Evolutionary conservation across 768 basidiomycete genomes (phyloP).

Genomic region (Rhodotorula sphaerocarpa): DNA sequence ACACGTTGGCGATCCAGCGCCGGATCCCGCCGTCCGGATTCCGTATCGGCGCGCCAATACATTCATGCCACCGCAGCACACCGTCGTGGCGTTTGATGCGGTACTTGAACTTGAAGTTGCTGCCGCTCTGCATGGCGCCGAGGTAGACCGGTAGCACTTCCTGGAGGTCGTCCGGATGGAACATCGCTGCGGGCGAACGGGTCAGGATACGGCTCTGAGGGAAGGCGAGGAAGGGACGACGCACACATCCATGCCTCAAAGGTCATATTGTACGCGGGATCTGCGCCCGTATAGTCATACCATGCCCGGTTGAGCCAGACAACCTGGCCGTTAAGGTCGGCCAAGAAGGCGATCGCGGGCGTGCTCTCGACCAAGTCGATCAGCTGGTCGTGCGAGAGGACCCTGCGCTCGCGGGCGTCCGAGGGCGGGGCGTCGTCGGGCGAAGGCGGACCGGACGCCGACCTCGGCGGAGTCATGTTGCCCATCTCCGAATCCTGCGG

Average conservation of each 20-base stretch:
- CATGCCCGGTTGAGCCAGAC: conserved; percentile 12
- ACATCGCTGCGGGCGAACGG: not conserved
- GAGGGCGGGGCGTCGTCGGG: no score
- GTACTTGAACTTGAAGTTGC: conserved; percentile 25
- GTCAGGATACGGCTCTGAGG: not conserved
- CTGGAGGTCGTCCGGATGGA: conserved; percentile 25
- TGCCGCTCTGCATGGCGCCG: conserved; percentile 7
- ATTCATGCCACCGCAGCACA: conserved; percentile 9
- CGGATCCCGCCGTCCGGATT: conserved; percentile 1
- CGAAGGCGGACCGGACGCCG: no score
- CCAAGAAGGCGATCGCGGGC: conserved; percentile 5
- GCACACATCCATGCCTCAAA: not conserved
- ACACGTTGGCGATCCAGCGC: conserved; percentile 6
- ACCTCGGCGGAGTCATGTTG: no score
- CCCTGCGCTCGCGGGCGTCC: no score
- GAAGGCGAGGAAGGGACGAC: not conserved
- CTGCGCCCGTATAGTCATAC: conserved; percentile 14
- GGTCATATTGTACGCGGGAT: not conserved
- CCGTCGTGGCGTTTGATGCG: conserved; percentile 9
- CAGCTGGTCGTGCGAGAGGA: not conserved
- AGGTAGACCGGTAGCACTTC: conserved; percentile 9
- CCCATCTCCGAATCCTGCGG: no score
- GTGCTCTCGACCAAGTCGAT: not conserved
- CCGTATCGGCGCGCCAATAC: not conserved
- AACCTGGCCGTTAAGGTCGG: conserved; percentile 8